Evolutionary conservation across 805 yeast species (phyloP), one percentile per base, ranked within the genome.

Genomic region (Candida sphagnicola): DNA sequence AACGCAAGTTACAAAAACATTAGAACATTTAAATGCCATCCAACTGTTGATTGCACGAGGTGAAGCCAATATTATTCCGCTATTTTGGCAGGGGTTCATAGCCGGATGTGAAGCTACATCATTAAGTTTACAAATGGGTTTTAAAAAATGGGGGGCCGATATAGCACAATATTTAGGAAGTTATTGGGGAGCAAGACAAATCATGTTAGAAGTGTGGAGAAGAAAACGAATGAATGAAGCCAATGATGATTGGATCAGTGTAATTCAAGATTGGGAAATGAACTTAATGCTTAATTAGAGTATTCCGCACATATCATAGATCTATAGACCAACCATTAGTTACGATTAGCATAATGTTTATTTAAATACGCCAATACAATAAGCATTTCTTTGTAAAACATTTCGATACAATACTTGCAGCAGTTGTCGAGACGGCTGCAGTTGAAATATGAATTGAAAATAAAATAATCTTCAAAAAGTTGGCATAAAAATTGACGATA

Each of bases 11-110:
- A 72, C 66, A 31, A 66, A 70, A 26, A 84, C 85, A 2, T 65
- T 87, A 36, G 62, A 68, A 17, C 88, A 83, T 53, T 62, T 87
- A 47, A 78, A 82, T 50, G 67, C 72, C 40, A 74, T 88, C 39
- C 85, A 80, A 41, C 54, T 57, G 29, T 62, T 85, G 35, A 78
- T 82, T 24, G 72, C 74, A 5, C 61, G 70, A 15, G 79, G 76
- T 18, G 64, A 67, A 37, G 78, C 82, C 1, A 74, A 82, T 15
- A 78, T 78, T 36, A 77, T 82, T 25, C 95, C 96, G 3, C 63
- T 86, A 24, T 79, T 86, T 49, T 88, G 95, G 93, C 91, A 85
- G 53, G 95, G 93, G 0, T 88, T 88, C 48, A 82, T 88, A 31
- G 89, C 91, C 1, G 95, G 95, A 0, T 82, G 93, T 51, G 88